These are phyloP conservation scores for Candida nitratophila DNA, from an alignment of 805 yeast genomes.

Conservation along the genomic window DNA sequence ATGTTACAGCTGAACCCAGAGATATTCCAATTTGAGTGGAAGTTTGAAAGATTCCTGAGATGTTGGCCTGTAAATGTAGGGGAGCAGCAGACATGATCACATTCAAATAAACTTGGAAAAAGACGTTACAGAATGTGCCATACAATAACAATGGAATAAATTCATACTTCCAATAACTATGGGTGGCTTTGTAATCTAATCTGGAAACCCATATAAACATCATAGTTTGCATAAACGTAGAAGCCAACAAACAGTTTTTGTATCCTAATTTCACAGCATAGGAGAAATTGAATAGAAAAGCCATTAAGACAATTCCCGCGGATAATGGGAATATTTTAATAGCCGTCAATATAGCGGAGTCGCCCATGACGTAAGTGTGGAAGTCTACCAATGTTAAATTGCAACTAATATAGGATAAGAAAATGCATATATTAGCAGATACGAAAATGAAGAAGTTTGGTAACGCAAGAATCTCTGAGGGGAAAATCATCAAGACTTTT, in stretches of 20 bases:
- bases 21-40: neutral
- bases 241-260: slow-evolving; percentile 11
- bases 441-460: slow-evolving; percentile 13
- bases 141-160: slow-evolving; percentile 16
- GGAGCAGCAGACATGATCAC: slow-evolving; percentile 18
- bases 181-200: slow-evolving; percentile 6
- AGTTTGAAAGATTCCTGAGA: neutral
- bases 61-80: slow-evolving; percentile 1
- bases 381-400: slow-evolving; percentile 9
- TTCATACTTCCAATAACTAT: slow-evolving; percentile 18
- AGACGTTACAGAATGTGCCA: slow-evolving; percentile 20
- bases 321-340: slow-evolving; percentile 29
- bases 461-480: slow-evolving; percentile 12
- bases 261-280: slow-evolving; percentile 14
- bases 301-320: slow-evolving; percentile 23
- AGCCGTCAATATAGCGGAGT: slow-evolving; percentile 28
- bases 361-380: slow-evolving; percentile 22
- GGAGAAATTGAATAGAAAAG: slow-evolving; percentile 13
- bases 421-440: slow-evolving; percentile 3
- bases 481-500: slow-evolving; percentile 14
- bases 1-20: neutral
- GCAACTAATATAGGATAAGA: slow-evolving; percentile 4
- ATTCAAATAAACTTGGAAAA: slow-evolving; percentile 27
- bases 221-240: slow-evolving; percentile 7
- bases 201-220: slow-evolving; percentile 13